phyloP scores from a whole-genome alignment of 192 early-diverging fungal genomes.

The Geosiphon pyriformis region DNA sequence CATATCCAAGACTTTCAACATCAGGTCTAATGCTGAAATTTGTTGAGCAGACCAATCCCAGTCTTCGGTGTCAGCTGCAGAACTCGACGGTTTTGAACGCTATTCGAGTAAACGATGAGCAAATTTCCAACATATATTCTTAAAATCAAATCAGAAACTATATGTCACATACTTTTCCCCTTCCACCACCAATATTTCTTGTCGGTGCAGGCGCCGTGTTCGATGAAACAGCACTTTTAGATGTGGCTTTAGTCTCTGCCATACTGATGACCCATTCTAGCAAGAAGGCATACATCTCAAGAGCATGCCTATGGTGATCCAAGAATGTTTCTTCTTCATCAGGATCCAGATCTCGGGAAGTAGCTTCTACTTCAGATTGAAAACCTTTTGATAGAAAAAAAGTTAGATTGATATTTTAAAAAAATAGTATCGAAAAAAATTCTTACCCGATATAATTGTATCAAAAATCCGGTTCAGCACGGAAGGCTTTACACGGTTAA shows the following conservation, averaged over 20 bases:
- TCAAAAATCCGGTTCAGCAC: conserved; percentile 57
- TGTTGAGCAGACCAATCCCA: conserved; percentile 62
- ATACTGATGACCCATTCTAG: conserved; percentile 74
- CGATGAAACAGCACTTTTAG: conserved; percentile 35
- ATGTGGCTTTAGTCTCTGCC: conserved; percentile 53
- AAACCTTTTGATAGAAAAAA: conserved; percentile 46
- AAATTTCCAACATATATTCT: not conserved
- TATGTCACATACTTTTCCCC: not conserved
- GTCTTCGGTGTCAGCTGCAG: conserved; percentile 22
- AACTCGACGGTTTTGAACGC: conserved; percentile 29
- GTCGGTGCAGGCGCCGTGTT: conserved; percentile 25
- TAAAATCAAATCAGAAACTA: not conserved
- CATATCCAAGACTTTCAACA: conserved; percentile 46
- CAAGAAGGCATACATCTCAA: conserved; percentile 82
- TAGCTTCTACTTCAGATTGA: conserved; percentile 54
- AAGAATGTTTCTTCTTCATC: conserved; percentile 70
- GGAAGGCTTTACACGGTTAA: conserved; percentile 39
- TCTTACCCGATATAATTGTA: conserved; percentile 63
- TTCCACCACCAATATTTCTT: not conserved
- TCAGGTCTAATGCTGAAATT: conserved; percentile 48
- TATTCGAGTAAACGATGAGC: conserved; percentile 1
- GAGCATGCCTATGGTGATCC: conserved; percentile 50
- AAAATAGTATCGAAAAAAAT: not conserved
- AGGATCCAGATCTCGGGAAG: conserved; percentile 53
- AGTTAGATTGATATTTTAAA: not conserved